Conservation (phyloP, 768 basidiomycete genomes). For the Suillus occidentalis region DNA sequence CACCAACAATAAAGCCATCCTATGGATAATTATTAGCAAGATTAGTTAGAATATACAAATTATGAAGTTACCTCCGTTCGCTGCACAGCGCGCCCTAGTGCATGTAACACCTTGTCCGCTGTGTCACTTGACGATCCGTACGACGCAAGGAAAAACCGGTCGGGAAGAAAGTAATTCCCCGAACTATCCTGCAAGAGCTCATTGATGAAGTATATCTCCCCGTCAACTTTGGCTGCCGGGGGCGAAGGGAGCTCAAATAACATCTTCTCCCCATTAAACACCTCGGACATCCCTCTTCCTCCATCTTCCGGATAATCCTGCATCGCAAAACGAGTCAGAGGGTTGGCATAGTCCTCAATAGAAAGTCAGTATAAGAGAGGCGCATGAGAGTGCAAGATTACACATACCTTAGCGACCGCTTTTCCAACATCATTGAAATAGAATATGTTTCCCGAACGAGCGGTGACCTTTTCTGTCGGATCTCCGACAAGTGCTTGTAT, state of each 20-base stretch:
- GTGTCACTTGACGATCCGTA: not conserved
- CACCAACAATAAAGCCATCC: slow-evolving; percentile 14
- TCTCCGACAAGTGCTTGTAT: slow-evolving; percentile 21
- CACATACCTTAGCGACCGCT: slow-evolving; percentile 20
- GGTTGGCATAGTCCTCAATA: slow-evolving; percentile 29
- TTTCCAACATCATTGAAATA: slow-evolving; percentile 20
- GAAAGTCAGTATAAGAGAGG: not conserved
- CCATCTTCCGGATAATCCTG: slow-evolving; percentile 30
- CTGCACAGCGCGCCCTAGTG: slow-evolving; percentile 9
- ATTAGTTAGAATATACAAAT: not conserved
- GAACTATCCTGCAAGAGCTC: slow-evolving; percentile 16
- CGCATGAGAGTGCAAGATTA: not conserved
- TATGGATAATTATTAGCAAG: not conserved
- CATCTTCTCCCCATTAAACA: slow-evolving; percentile 32
- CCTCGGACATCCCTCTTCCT: slow-evolving; percentile 19
- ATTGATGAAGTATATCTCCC: slow-evolving; percentile 23
- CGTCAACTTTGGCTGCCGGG: slow-evolving; percentile 22
- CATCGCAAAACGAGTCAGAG: slow-evolving; percentile 20
- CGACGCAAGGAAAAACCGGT: slow-evolving; percentile 15
- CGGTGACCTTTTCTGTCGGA: slow-evolving; percentile 20
- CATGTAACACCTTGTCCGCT: not conserved
- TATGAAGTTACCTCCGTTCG: slow-evolving; percentile 8
- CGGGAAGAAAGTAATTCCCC: slow-evolving; percentile 16
- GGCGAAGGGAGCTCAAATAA: slow-evolving; percentile 26
- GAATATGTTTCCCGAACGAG: slow-evolving; percentile 25